These are phyloP conservation scores for Daldinia childiae DNA, from an alignment of 495 filamentous ascomycete genomes.

Conservation along the genomic window DNA sequence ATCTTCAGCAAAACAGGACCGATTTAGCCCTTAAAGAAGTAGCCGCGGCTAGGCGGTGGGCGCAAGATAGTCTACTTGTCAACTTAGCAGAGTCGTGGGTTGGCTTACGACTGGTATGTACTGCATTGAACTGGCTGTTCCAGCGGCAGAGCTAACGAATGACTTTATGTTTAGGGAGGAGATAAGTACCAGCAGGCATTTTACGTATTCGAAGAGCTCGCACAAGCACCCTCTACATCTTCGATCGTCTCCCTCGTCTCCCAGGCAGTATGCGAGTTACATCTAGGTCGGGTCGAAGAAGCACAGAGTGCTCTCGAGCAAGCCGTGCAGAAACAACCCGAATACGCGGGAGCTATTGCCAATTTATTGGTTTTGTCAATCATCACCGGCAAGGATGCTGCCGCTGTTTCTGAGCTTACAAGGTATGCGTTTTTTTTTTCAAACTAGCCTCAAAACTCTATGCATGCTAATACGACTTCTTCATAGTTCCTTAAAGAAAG, in stretches of 20 bases:
- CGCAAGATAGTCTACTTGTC: constrained; percentile 91
- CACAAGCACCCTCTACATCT: constrained; percentile 78
- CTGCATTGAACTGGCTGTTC: background rate
- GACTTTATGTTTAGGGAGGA: constrained; percentile 70
- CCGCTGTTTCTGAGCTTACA: constrained; percentile 57
- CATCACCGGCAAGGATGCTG: constrained; percentile 73
- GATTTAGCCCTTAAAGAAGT: constrained; percentile 93
- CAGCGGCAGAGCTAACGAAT: constrained; percentile 10
- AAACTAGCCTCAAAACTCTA: background rate
- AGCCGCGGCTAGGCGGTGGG: constrained; percentile 88
- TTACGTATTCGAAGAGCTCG: constrained; percentile 98
- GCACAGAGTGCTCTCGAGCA: constrained; percentile 85
- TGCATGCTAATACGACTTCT: constrained; percentile 14
- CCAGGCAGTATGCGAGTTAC: constrained; percentile 91
- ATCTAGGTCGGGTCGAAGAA: constrained; percentile 88
- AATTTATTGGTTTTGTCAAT: constrained; percentile 82
- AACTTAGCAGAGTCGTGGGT: constrained; percentile 97
- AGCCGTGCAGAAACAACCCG: constrained; percentile 77
- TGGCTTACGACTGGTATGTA: constrained; percentile 81
- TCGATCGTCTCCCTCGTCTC: constrained; percentile 75
- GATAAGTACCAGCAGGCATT: constrained; percentile 97
- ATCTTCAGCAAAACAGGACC: constrained; percentile 87
- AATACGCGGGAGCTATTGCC: constrained; percentile 76
- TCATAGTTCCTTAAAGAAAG: constrained; percentile 65
- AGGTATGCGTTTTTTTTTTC: constrained; percentile 56